Evolutionary conservation across 352 stramenopile species (phyloP).

Genomic region (Globisporangium uncinulatum): DNA sequence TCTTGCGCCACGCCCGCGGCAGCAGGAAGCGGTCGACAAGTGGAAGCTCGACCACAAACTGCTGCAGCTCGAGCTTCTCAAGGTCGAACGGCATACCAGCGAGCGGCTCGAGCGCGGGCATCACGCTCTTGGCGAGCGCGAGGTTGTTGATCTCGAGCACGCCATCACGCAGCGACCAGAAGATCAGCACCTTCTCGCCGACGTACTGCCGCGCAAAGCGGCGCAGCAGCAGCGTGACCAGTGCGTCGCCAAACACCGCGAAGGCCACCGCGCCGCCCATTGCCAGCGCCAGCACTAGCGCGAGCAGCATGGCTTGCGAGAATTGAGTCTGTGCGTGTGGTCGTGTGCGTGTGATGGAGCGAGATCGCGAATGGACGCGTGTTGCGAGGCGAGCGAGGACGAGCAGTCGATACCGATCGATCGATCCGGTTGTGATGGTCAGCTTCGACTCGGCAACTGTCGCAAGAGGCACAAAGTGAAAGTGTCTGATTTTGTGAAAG

Average conservation of each 20-base stretch:
- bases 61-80: conserved; percentile 53
- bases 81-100: conserved; percentile 55
- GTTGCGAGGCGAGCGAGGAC: neutral
- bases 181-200: conserved; percentile 46
- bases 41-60: conserved; percentile 49
- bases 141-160: conserved; percentile 59
- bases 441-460: neutral
- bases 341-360: neutral
- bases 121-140: conserved; percentile 27
- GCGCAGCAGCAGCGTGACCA: conserved; percentile 52
- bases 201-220: conserved; percentile 37
- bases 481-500: neutral
- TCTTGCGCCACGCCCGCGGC: conserved; percentile 8
- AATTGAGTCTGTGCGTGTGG: neutral
- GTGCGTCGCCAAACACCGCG: conserved; percentile 40
- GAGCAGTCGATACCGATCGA: neutral
- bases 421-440: conserved; percentile 5
- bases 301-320: conserved; percentile 21
- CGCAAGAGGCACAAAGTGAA: neutral
- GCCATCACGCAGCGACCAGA: conserved; percentile 59
- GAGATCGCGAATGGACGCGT: conserved; percentile 3
- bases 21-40: conserved; percentile 32
- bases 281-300: conserved; percentile 24
- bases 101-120: conserved; percentile 53
- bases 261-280: conserved; percentile 25